Conservation (phyloP, 768 basidiomycete genomes). For the Russula lepida region DNA sequence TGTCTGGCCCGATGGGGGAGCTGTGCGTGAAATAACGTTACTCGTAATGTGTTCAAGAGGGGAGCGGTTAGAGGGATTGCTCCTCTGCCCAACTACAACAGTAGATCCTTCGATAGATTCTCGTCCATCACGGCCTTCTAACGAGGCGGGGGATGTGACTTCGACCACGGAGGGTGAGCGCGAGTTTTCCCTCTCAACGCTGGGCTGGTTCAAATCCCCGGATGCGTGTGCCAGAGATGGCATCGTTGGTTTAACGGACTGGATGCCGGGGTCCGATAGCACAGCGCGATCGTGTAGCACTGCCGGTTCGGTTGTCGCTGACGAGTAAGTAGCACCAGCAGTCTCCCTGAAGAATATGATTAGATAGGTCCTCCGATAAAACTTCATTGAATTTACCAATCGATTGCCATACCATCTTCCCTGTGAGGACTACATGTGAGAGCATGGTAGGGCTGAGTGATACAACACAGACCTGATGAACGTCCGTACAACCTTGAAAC, state of each 20-base stretch:
- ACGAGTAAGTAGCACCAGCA: not conserved
- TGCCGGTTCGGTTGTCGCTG: constrained; percentile 6
- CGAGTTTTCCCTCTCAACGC: not conserved
- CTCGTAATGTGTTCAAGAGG: not conserved
- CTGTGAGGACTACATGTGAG: not conserved
- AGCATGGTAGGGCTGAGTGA: not conserved
- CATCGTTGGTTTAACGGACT: not conserved
- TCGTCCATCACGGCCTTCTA: not conserved
- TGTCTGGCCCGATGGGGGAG: not conserved
- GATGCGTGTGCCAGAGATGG: not conserved
- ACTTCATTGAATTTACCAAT: constrained; percentile 10
- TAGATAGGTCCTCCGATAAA: not conserved
- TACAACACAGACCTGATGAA: constrained; percentile 16
- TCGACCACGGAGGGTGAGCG: not conserved
- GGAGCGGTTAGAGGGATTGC: not conserved
- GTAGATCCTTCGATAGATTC: not conserved
- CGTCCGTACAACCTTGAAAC: constrained; percentile 10
- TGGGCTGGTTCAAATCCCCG: not conserved
- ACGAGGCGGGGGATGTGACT: not conserved
- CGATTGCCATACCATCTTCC: constrained; percentile 23
- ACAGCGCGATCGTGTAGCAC: not conserved
- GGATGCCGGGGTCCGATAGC: not conserved
- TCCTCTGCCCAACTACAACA: not conserved
- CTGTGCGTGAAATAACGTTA: not conserved
- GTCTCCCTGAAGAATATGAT: not conserved